A percentile compares a stretch with the other conserved stretches of the same genome.
These are phyloP conservation scores for Inga oerstediana DNA, from an alignment of 306 rosid species.

Conservation along the genomic window DNA sequence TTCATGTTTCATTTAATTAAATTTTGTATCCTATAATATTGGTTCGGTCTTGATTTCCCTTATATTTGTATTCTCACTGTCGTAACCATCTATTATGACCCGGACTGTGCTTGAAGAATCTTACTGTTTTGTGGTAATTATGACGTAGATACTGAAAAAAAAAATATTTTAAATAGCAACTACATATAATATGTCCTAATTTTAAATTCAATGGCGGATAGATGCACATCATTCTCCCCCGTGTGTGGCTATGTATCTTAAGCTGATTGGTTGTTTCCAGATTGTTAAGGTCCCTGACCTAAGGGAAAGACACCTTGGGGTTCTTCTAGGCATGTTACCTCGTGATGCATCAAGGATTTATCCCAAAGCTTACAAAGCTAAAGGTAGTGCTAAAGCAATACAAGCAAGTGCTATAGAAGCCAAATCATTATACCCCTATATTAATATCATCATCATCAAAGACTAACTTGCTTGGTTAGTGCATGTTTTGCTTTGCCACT, in stretches of 20 bases:
- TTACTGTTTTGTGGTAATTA: too few species aligned
- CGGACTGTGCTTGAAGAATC: too few species aligned
- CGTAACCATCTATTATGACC: conserved; percentile 5
- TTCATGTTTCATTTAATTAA: not conserved
- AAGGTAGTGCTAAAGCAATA: conserved; percentile 58
- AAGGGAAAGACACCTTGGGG: conserved; percentile 84
- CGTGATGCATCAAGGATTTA: conserved; percentile 48
- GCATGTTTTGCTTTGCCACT: not conserved
- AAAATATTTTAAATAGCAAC: not conserved
- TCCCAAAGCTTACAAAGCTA: conserved; percentile 58
- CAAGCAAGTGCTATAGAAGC: conserved; percentile 60
- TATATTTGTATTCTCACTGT: not conserved
- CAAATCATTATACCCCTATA: conserved; percentile 10
- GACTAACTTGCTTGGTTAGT: not conserved
- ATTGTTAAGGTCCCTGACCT: conserved; percentile 66
- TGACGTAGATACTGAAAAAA: too few species aligned
- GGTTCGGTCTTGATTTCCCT: not conserved
- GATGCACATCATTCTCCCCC: too few species aligned
- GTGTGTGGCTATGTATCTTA: too few species aligned
- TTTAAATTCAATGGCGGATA: too few species aligned
- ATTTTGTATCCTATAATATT: conserved; percentile 8
- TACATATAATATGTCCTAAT: not conserved
- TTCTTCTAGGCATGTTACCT: conserved; percentile 69
- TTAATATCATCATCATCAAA: too few species aligned
- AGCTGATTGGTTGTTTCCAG: conserved; percentile 34